phyloP scores from a whole-genome alignment of 495 filamentous ascomycete genomes.

The Pseudomonodictys pantanalensis region DNA sequence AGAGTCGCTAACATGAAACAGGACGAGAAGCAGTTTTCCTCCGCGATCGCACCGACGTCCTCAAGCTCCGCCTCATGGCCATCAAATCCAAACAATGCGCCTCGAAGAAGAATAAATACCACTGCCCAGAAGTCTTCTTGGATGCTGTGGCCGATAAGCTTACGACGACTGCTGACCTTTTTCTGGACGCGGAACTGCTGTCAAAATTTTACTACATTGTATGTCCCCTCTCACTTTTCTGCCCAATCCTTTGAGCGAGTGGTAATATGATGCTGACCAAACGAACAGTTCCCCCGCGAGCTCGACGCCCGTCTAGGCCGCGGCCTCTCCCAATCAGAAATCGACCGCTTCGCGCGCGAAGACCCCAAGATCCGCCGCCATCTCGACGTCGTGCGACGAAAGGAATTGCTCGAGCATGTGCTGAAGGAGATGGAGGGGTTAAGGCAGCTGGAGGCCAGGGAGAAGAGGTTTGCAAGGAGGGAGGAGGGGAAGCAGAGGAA shows the following conservation, averaged over 20 bases:
- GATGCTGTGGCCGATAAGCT: constrained; percentile 96
- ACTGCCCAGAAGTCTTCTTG: constrained; percentile 95
- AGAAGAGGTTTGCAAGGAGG: constrained; percentile 36
- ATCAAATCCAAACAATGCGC: constrained; percentile 85
- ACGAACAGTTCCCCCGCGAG: constrained; percentile 73
- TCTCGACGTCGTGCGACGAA: constrained; percentile 84
- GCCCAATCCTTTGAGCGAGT: neutral
- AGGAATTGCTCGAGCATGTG: constrained; percentile 89
- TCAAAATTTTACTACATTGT: constrained; percentile 92
- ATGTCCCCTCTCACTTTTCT: constrained; percentile 9
- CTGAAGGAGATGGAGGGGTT: constrained; percentile 91
- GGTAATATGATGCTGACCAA: neutral
- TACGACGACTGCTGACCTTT: constrained; percentile 88
- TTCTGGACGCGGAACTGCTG: constrained; percentile 95
- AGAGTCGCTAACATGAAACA: constrained; percentile 37
- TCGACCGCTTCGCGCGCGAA: constrained; percentile 88
- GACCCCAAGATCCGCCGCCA: constrained; percentile 85
- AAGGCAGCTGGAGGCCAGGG: constrained; percentile 62
- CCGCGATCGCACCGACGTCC: constrained; percentile 79
- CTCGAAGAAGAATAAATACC: constrained; percentile 80
- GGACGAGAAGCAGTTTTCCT: constrained; percentile 92
- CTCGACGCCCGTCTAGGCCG: constrained; percentile 84
- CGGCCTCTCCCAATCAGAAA: constrained; percentile 68
- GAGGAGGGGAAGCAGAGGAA: constrained; percentile 27
- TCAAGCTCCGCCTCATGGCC: constrained; percentile 84